Evolutionary conservation across 2,329 filamentous ascomycete species (phyloP).

Genomic region (Colletotrichum sp.): DNA sequence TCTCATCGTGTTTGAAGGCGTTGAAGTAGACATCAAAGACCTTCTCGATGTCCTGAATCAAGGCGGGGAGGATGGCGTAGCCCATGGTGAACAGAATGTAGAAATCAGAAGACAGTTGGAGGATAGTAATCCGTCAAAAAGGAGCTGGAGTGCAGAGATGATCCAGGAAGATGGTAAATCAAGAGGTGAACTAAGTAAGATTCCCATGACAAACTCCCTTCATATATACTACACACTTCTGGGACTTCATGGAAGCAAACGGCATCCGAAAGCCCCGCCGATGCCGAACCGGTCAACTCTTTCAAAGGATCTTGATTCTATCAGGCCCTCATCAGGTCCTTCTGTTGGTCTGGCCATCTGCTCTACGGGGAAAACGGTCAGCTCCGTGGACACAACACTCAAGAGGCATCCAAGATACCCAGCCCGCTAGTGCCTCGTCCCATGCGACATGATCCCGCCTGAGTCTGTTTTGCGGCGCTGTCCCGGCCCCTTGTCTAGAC

Average conservation of each 20-base stretch:
- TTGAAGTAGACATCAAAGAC: slow-evolving; percentile 53
- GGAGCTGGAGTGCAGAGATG: background rate
- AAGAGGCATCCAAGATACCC: background rate
- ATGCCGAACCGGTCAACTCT: background rate
- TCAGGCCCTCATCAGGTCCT: background rate
- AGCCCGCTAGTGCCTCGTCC: background rate
- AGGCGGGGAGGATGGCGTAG: slow-evolving; percentile 47
- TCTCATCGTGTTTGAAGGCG: slow-evolving; percentile 44
- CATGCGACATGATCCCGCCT: background rate
- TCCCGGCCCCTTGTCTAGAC: background rate
- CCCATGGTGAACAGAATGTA: slow-evolving; percentile 32
- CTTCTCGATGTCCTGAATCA: slow-evolving; percentile 49
- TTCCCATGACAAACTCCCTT: background rate
- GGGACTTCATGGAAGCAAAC: background rate
- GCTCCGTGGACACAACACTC: background rate
- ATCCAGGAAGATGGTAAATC: background rate
- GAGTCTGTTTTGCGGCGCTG: background rate
- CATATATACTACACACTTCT: background rate
- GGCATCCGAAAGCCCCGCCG: background rate
- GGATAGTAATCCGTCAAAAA: background rate
- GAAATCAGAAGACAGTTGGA: background rate
- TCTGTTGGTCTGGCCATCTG: background rate
- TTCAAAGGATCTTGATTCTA: background rate
- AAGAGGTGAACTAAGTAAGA: background rate
- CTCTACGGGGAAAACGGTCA: background rate